These are phyloP conservation scores for Phytophthora fragariaefolia DNA, from an alignment of 352 stramenopile species.

Conservation along the genomic window DNA sequence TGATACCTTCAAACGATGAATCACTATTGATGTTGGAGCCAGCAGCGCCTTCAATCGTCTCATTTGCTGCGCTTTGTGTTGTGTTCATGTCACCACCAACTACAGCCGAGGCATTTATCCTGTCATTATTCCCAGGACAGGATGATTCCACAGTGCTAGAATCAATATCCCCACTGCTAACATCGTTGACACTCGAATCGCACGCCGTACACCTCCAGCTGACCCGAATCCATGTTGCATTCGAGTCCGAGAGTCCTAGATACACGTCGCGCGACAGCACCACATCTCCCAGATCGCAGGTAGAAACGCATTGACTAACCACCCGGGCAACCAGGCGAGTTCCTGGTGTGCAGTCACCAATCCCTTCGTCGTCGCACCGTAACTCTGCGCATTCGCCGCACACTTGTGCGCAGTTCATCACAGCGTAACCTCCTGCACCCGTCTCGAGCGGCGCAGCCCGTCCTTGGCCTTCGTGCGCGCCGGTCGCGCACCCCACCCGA, in stretches of 20 bases:
- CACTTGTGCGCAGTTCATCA: constrained; percentile 22
- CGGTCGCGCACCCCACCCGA: neutral
- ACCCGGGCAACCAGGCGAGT: constrained; percentile 31
- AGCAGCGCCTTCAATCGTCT: neutral
- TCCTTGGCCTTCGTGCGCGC: constrained; percentile 11
- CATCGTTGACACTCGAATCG: neutral
- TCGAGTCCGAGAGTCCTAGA: neutral
- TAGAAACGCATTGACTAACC: constrained; percentile 13
- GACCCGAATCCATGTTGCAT: constrained; percentile 8
- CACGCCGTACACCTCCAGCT: constrained; percentile 38
- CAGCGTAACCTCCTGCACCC: constrained; percentile 7
- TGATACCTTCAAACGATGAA: constrained; percentile 7
- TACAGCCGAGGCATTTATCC: neutral
- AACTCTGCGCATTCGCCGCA: constrained; percentile 36
- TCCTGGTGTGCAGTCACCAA: neutral
- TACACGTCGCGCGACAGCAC: constrained; percentile 15
- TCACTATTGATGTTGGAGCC: neutral
- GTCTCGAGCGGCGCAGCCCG: neutral
- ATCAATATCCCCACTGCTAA: neutral
- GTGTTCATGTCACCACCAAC: neutral
- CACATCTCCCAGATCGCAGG: constrained; percentile 19
- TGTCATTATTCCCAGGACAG: neutral
- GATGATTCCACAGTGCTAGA: neutral
- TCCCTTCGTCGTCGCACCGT: constrained; percentile 25
- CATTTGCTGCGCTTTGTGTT: neutral